Conservation (phyloP, 371 early-diverging fungal species). For the Mucor mucedo region DNA sequence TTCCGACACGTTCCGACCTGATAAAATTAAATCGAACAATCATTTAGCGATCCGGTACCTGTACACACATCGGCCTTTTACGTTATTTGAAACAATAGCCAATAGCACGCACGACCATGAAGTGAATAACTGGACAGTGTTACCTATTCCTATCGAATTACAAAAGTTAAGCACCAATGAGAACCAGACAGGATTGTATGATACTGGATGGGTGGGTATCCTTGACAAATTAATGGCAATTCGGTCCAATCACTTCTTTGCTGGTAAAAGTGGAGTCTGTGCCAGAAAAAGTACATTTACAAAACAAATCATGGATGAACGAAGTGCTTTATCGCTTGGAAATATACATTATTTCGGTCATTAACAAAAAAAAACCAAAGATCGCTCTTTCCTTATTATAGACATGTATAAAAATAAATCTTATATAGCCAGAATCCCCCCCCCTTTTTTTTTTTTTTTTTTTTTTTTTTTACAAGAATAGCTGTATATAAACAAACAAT, state of each 20-base stretch:
- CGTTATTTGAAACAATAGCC: constrained; percentile 9
- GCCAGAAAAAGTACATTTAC: constrained; percentile 53
- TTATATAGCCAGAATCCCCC: too few relatives aligned
- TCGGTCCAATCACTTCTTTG: constrained; percentile 50
- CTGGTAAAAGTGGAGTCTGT: constrained; percentile 47
- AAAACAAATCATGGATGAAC: not conserved
- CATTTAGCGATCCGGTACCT: constrained; percentile 46
- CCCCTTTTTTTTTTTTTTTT: too few relatives aligned
- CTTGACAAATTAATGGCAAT: constrained; percentile 57
- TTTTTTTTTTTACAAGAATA: too few relatives aligned
- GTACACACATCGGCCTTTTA: constrained; percentile 40
- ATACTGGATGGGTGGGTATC: constrained; percentile 48
- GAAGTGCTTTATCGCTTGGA: not conserved
- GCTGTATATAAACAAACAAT: too few relatives aligned
- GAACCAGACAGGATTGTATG: constrained; percentile 34
- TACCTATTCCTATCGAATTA: constrained; percentile 4
- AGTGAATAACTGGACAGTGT: not conserved
- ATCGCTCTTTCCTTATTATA: too few relatives aligned
- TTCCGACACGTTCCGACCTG: constrained; percentile 42
- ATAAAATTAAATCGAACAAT: constrained; percentile 36
- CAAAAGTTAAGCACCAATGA: constrained; percentile 64
- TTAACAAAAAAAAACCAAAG: too few relatives aligned
- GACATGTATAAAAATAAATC: too few relatives aligned
- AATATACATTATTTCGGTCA: too few relatives aligned
- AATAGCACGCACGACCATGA: not conserved